Evolutionary conservation across 176 grass and related monocot species (phyloP), one percentile per base, ranked within the genome.

Genomic region (Lolium multiflorum): DNA sequence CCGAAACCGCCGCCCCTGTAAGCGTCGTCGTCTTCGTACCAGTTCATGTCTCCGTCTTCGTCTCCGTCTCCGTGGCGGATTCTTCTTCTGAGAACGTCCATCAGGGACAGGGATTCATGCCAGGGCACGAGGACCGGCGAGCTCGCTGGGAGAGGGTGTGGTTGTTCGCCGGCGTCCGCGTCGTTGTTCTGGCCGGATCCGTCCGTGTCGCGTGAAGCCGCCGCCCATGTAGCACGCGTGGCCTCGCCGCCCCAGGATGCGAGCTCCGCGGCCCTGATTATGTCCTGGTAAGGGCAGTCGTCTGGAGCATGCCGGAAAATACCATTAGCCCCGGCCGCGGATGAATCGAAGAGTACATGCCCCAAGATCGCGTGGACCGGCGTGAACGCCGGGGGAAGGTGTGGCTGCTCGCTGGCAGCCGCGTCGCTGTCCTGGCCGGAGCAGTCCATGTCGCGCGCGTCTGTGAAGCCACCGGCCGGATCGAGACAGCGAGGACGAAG

Each of bases 151-250:
- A 21, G 46, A 10, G 9, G 46, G 46, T 10, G 46, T 31, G 25
- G 25, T 25, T 68, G 64, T 9, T 35, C 64, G 64, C 28, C 64
- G 64, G 64, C 64, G 6, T 14, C 64, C 28, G 28, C 28, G 28
- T 38, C 14, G 28, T 38, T 38, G 64, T 73, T 15, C 12, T 14
- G 71, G 71, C 43, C 43, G 41, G 71, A 25, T 7, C 71, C 71
- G 43, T 73, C 71, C 71, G 44, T 73, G 70, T 73, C 41, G 43
- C 43, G 41, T 73, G 70, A 73, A 73, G 20, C 41, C 31, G 31
- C 31, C 31, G 31, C 31, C 31, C 31, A 2, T 3, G 31, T 35
- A 3, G 31, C 3, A 35, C 31, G 31, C 31, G 31, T 35, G 31
- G 31, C 31, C 3, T 35, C 70, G 24, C 70, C 70, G 69, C 35